Conservation (phyloP, 805 yeast genomes). For the Metschnikowia aberdeeniae region DNA sequence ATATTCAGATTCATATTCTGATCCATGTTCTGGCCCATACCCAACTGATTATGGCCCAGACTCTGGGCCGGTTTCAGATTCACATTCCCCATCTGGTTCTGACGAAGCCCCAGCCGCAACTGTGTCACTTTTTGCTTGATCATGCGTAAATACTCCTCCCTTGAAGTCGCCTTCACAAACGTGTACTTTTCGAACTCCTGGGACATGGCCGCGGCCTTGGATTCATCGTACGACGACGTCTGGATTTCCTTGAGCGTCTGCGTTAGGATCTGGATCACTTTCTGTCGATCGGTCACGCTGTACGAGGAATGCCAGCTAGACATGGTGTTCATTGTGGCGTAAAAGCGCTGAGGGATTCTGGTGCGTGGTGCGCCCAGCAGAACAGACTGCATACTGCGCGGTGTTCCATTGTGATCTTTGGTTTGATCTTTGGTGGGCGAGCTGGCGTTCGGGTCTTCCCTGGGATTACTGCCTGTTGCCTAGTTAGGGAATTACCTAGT, state of each 20-base stretch:
- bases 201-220: slow-evolving; percentile 46
- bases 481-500: too few species aligned
- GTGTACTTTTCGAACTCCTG: slow-evolving; percentile 69
- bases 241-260: slow-evolving; percentile 37
- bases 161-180: slow-evolving; percentile 52
- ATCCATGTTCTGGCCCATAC: not conserved
- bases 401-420: too few species aligned
- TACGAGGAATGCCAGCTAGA: slow-evolving; percentile 26
- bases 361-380: slow-evolving; percentile 2
- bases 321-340: slow-evolving; percentile 16
- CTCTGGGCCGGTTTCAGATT: not conserved
- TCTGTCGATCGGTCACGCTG: slow-evolving; percentile 33
- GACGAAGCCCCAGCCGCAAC: slow-evolving; percentile 20
- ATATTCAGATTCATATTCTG: slow-evolving; percentile 13
- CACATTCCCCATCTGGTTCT: not conserved
- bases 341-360: not conserved
- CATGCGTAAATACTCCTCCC: slow-evolving; percentile 51
- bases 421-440: too few species aligned
- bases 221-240: slow-evolving; percentile 29
- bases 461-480: too few species aligned
- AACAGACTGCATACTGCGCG: not conserved
- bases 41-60: not conserved
- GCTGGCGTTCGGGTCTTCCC: too few species aligned
- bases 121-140: slow-evolving; percentile 38
- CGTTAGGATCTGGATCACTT: slow-evolving; percentile 36